Evolutionary conservation across 495 filamentous ascomycete species (phyloP).

Genomic region (Aspergillus bertholletiae): DNA sequence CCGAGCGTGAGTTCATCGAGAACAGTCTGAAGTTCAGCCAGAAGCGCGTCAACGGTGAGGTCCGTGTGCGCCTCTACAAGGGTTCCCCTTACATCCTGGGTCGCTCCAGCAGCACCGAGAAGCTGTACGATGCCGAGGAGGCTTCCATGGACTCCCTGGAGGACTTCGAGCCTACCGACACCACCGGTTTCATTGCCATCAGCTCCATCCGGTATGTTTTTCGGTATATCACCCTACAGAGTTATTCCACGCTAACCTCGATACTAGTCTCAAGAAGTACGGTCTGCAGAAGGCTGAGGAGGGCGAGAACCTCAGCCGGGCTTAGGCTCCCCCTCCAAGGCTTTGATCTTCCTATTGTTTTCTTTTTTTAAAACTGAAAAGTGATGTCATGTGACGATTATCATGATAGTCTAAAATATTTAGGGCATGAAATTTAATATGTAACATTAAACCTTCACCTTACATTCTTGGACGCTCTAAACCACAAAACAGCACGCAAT

Average conservation of each 20-base stretch:
- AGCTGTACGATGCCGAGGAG: slow-evolving; percentile 80
- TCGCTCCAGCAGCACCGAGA: slow-evolving; percentile 71
- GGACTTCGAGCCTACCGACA: slow-evolving; percentile 72
- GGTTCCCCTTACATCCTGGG: slow-evolving; percentile 72
- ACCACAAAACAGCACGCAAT: too few relatives aligned
- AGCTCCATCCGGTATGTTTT: slow-evolving; percentile 12
- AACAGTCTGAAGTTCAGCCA: slow-evolving; percentile 67
- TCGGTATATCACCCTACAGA: too few relatives aligned
- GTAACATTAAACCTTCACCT: neutral
- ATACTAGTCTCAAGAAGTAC: slow-evolving; percentile 87
- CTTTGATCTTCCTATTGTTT: neutral
- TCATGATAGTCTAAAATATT: neutral
- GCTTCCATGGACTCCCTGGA: slow-evolving; percentile 84
- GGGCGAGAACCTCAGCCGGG: slow-evolving; percentile 39
- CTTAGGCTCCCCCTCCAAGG: neutral
- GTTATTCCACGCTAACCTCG: slow-evolving; percentile 29
- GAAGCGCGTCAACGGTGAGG: slow-evolving; percentile 61
- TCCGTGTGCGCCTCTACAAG: slow-evolving; percentile 74
- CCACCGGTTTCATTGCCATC: slow-evolving; percentile 68
- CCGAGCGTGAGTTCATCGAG: slow-evolving; percentile 77
- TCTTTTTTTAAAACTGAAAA: neutral
- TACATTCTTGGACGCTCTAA: too few relatives aligned
- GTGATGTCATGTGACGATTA: neutral
- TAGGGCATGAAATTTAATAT: neutral
- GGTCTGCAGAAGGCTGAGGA: slow-evolving; percentile 64